Base-by-base conservation (phyloP, 805 yeast genomes). In the Ogataea naganishii region DNA sequence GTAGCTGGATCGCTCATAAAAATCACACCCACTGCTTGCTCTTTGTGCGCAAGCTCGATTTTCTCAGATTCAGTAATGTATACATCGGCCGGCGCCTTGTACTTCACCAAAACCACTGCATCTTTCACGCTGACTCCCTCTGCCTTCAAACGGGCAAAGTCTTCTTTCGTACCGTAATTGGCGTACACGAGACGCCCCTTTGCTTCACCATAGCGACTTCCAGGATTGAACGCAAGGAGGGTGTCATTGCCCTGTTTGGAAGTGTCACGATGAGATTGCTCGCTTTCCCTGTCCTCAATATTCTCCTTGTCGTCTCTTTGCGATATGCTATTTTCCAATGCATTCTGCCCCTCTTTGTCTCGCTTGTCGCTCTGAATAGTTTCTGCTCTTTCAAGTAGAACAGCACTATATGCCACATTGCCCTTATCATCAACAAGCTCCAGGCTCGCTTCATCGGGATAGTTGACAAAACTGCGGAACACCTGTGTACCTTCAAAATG, bases 11-110 rank as follows among this genome's bases (percentile, higher is more conserved):
- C 69, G 26, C 72, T 62, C 11, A 86, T 72, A 45, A 84, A 81
- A 0, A 89, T 47, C 0, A 83, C 67, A 3, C 80, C 97, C 11
- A 53, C 58, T 0, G 78, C 81, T 0, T 80, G 80, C 26, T 46
- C 42, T 11, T 55, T 47, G 33, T 72, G 65, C 0, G 95, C 94
- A 14, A 67, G 40, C 14, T 59, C 31, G 3, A 79, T 48, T 39
- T 77, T 75, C 18, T 62, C 64, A 21, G 72, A 68, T 1, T 69
- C 68, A 4, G 69, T 62, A 13, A 69, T 44, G n/a, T 35, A 20
- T 5, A 25, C 32, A 6, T 13, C 14, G 4, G 22, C 17, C 12
- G 49, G 49, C 11, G 72, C 58, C 15, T 73, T 85, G 41, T 77
- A 79, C 35, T 71, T 69, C 10, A 85, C 48, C 18, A 88, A 46